Base-by-base conservation (phyloP, 768 basidiomycete genomes). In the Amanita fuliginea region DNA sequence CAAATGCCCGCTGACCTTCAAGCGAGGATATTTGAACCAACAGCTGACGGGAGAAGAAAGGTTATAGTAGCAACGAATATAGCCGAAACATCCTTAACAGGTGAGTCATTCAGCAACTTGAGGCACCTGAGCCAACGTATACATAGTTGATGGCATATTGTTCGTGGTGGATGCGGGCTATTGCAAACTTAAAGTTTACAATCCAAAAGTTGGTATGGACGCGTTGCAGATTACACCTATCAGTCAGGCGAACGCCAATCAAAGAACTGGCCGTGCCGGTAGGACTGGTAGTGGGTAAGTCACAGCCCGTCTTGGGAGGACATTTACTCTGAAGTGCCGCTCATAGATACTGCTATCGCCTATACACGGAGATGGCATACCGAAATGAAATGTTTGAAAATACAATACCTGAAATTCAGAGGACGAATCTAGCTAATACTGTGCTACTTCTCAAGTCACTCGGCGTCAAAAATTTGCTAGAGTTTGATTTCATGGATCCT, bases 401-500 rank as follows among this genome's bases (percentile, higher is more conserved):
- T 63, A 97, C 90, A 24, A 98, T 99, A 55, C 96, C 96, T 2
- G 96, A 99, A 67, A 99, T 99, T 48, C 96, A 99, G 64, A 75
- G 96, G 41, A 99, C 96, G 8, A 98, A 99, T 66, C 66, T 99
- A 49, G 94, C 96, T 16, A 98, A 99, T 59, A 99, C 95, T 0
- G 96, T 98, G 0, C 67, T 98, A 18, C 67, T 98, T 33, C 74
- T 99, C 51, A 99, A 98, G 63, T 94, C 94, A 3, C 73, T 99
- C 4, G 95, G 96, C 8, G 96, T 99, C 36, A 96, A 96, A 71
- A 92, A 98, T 62, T 67, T 97, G 36, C 75, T 99, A 18, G 95
- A 99, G 66, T 99, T 98, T 60, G 95, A 98, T 66, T 99, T 99
- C 62, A 98, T 99, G 96, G 96, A 99, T 63, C 96, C 96, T n/a